phyloP scores from a whole-genome alignment of 305 asterid genomes.

The Solanum hybrid region DNA sequence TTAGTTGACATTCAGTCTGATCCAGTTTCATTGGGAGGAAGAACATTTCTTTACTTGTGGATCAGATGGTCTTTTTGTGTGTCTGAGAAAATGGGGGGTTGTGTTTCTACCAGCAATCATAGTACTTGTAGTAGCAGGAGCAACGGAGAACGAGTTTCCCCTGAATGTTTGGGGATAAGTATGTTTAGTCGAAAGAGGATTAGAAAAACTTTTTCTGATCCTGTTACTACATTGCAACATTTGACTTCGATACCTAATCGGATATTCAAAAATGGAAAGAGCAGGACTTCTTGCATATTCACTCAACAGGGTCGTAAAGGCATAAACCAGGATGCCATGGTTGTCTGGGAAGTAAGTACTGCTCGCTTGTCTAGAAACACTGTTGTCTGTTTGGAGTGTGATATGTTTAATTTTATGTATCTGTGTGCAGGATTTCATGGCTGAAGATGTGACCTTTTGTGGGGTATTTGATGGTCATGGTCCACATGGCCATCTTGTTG shows the following conservation, averaged over 20 bases:
- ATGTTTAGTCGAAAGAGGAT: slow-evolving; percentile 38
- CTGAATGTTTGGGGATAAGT: slow-evolving; percentile 56
- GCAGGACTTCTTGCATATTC: slow-evolving; percentile 72
- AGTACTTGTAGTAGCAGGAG: slow-evolving; percentile 43
- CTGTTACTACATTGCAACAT: slow-evolving; percentile 50
- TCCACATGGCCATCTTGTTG: slow-evolving; percentile 88
- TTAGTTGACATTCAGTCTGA: slow-evolving; percentile 16
- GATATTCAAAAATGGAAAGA: slow-evolving; percentile 69
- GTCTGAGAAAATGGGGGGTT: slow-evolving; percentile 72
- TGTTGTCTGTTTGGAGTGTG: neutral
- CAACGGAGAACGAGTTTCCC: slow-evolving; percentile 55
- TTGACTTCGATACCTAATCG: slow-evolving; percentile 74
- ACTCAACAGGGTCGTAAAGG: slow-evolving; percentile 99
- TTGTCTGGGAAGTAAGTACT: slow-evolving; percentile 90
- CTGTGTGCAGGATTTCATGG: slow-evolving; percentile 61
- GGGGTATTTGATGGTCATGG: slow-evolving; percentile 98
- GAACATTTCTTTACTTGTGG: neutral
- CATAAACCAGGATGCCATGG: slow-evolving; percentile 97
- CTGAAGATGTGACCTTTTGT: slow-evolving; percentile 75
- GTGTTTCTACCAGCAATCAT: slow-evolving; percentile 56
- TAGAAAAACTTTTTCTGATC: slow-evolving; percentile 54
- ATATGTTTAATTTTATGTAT: neutral
- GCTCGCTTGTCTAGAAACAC: neutral
- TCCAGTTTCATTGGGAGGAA: slow-evolving; percentile 9
- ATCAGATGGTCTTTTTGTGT: slow-evolving; percentile 35